Evolutionary conservation across 1,284 basidiomycete genomes (phyloP), one percentile per base, ranked within the genome.

Genomic region (Singerocomus rubriflavus): DNA sequence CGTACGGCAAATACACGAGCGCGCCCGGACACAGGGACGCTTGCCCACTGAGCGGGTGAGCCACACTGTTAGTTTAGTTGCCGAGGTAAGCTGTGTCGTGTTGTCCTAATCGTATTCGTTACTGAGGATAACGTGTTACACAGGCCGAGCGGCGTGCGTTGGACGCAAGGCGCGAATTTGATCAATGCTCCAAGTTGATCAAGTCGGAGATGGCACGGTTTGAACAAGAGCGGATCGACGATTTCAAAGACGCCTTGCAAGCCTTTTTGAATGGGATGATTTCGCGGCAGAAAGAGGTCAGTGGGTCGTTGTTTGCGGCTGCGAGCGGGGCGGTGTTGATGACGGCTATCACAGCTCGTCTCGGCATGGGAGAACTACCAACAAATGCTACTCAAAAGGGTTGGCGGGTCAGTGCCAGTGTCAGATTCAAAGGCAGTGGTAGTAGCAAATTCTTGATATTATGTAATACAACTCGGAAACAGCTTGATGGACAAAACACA

Each of bases 181-280:
- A 98, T 40, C 81, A 88, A 29, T 87, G 91, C 6, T 89, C 92
- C 27, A 85, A 85, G 57, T 74, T 97, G 26, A 87, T 94, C 62
- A 98, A 98, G 71, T 73, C 79, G 5, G 97, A 99, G 72, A 85
- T 97, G 62, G 85, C 84, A n/a, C 76, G 94, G 31, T 98, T 99
- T 65, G 96, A 99, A 71, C 80, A 85, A 62, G 95, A 98, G 70
- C 82, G 94, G 39, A 82, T 98, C 29, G 85, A 91, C 41, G 93
- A 96, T 63, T 92, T 96, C 67, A 93, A 91, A 65, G 73, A 77
- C 31, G 78, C 84, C 2, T 68, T 96, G 51, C 87, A 88, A 60
- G 75, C 75, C 2, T 93, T 91, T 70, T 70, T 95, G 52, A 85
- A 88, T 44, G 88, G 88, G 10, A 88, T 94, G 85, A 86, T 93